Evolutionary conservation across 495 filamentous ascomycete species (phyloP).

Genomic region (Geoglossum glabrum): DNA sequence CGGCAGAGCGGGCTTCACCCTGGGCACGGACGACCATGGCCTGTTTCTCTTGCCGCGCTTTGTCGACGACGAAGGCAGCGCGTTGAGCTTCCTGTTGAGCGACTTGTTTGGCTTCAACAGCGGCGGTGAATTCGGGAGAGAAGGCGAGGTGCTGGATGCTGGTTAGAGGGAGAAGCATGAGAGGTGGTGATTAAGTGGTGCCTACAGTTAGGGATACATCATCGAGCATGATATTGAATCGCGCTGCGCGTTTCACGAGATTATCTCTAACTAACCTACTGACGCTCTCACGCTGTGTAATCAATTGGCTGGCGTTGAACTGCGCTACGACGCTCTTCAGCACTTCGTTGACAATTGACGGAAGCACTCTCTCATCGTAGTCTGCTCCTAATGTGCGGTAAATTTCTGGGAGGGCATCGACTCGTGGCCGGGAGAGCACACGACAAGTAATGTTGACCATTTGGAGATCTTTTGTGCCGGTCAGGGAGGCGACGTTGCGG

Average conservation of each 20-base stretch:
- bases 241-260: slow-evolving; percentile 68
- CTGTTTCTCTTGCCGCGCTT: slow-evolving; percentile 98
- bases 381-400: slow-evolving; percentile 90
- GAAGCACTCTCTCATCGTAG: slow-evolving; percentile 91
- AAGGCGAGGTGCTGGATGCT: slow-evolving; percentile 71
- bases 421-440: slow-evolving; percentile 80
- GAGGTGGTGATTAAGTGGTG: background rate
- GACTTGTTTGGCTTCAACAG: slow-evolving; percentile 97
- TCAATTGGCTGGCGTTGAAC: slow-evolving; percentile 96
- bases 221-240: slow-evolving; percentile 92
- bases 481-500: slow-evolving; percentile 88
- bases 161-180: background rate
- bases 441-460: slow-evolving; percentile 99
- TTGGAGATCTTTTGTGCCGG: slow-evolving; percentile 96
- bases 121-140: slow-evolving; percentile 97
- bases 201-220: slow-evolving; percentile 93
- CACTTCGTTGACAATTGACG: slow-evolving; percentile 96
- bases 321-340: slow-evolving; percentile 97
- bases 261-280: slow-evolving; percentile 81
- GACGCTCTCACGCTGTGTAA: slow-evolving; percentile 96
- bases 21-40: slow-evolving; percentile 95
- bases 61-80: slow-evolving; percentile 94
- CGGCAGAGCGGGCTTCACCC: slow-evolving; percentile 94
- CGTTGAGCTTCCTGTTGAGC: slow-evolving; percentile 96
- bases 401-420: slow-evolving; percentile 82